Percentiles rank a stretch among this genome's conserved stretches.
Conservation (phyloP, 2,329 filamentous ascomycete species). For the Colletotrichum liaoningense region DNA sequence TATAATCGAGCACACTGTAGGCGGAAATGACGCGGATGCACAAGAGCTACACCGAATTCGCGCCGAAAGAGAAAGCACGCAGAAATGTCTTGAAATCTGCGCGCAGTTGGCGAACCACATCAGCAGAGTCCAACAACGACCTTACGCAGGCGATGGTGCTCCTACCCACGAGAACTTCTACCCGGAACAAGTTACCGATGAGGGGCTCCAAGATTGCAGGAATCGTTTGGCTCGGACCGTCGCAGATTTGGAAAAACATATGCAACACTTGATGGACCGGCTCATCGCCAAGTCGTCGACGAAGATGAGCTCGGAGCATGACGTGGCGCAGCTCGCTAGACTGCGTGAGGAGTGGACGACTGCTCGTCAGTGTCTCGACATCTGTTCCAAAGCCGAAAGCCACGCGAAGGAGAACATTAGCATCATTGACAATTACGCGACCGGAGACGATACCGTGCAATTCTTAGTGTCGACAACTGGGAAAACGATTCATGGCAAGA, state of each 20-base stretch:
- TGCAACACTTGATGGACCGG: neutral
- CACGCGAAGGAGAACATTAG: constrained; percentile 30
- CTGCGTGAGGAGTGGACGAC: neutral
- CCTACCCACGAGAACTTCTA: neutral
- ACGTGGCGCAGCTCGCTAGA: neutral
- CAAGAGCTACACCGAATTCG: constrained; percentile 36
- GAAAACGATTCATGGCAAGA: constrained; percentile 37
- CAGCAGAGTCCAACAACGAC: constrained; percentile 13
- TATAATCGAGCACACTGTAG: neutral
- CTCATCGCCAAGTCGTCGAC: neutral
- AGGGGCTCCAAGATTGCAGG: constrained; percentile 1
- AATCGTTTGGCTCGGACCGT: neutral
- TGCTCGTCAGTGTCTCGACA: neutral
- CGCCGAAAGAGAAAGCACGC: neutral
- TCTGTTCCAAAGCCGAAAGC: constrained; percentile 1
- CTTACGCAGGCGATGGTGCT: neutral
- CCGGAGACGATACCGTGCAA: constrained; percentile 36
- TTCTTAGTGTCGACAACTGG: constrained; percentile 37
- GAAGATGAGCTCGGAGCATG: neutral
- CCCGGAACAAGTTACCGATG: neutral
- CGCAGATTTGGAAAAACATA: neutral
- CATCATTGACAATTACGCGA: constrained; percentile 35
- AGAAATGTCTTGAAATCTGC: constrained; percentile 5
- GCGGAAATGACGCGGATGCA: neutral
- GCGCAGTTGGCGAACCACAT: neutral